Evolutionary conservation across 441 rosid genomes (phyloP).

Genomic region (Pelargonium cotyledonis): DNA sequence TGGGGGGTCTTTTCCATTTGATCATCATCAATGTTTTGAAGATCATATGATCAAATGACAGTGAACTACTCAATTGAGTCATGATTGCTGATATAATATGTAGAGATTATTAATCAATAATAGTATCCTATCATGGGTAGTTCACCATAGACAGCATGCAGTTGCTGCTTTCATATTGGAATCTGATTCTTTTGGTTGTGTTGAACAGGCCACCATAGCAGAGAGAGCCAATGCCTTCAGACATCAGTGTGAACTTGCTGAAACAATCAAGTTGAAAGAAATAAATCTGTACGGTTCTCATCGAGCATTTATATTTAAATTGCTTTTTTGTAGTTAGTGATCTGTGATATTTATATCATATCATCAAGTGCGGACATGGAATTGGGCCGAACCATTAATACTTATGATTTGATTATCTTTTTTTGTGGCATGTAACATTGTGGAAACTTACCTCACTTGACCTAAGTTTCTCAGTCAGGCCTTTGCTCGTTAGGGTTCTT

Average conservation of each 20-base stretch:
- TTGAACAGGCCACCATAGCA: slow-evolving; percentile 77
- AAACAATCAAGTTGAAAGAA: slow-evolving; percentile 90
- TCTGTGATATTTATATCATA: too few relatives aligned
- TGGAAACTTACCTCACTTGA: too few relatives aligned
- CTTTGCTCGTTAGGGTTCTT: not conserved
- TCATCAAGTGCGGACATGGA: too few relatives aligned
- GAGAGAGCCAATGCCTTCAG: slow-evolving; percentile 91
- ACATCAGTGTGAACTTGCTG: slow-evolving; percentile 92
- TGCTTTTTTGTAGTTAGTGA: not conserved
- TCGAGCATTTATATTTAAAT: not conserved
- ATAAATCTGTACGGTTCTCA: slow-evolving; percentile 78
- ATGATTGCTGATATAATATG: too few relatives aligned
- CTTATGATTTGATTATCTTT: too few relatives aligned
- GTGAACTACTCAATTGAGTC: too few relatives aligned
- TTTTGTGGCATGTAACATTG: too few relatives aligned
- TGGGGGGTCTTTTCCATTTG: slow-evolving; percentile 10
- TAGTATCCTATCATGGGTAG: too few relatives aligned
- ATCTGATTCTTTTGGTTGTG: slow-evolving; percentile 15
- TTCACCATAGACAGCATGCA: not conserved
- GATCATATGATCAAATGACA: too few relatives aligned
- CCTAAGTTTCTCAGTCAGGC: too few relatives aligned
- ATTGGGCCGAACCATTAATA: too few relatives aligned
- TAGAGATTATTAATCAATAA: too few relatives aligned
- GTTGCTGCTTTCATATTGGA: not conserved
- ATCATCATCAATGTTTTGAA: not conserved